Evolutionary conservation across 768 basidiomycete species (phyloP).

Genomic region (Agrocybe pediades): DNA sequence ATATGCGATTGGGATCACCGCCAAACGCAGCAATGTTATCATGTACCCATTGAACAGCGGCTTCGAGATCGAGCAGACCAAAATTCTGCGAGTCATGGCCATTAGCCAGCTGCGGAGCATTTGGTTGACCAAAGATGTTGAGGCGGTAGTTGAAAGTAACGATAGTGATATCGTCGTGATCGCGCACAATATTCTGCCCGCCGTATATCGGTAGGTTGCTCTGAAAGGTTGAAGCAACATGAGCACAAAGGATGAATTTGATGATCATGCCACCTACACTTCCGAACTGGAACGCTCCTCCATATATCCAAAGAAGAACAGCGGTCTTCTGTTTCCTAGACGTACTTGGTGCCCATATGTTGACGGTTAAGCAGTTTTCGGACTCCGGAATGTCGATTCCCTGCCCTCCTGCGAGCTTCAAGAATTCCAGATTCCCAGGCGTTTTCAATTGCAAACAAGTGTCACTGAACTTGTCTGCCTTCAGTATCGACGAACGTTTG

Average conservation of each 20-base stretch:
- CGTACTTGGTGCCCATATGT: conserved; percentile 38
- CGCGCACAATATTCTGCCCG: conserved; percentile 31
- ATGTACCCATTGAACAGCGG: conserved; percentile 50
- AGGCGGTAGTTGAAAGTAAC: conserved; percentile 40
- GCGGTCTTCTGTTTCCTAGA: conserved; percentile 34
- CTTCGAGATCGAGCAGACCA: conserved; percentile 37
- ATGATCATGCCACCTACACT: conserved; percentile 24
- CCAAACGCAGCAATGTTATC: conserved; percentile 49
- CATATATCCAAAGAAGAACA: conserved; percentile 39
- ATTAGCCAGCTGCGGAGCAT: conserved; percentile 35
- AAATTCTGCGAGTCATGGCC: conserved; percentile 33
- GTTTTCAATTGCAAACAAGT: conserved; percentile 29
- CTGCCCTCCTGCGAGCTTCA: conserved; percentile 24
- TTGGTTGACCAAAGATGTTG: conserved; percentile 41
- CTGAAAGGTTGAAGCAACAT: conserved; percentile 14
- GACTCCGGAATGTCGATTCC: conserved; percentile 30
- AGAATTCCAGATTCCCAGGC: conserved; percentile 23
- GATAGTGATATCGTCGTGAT: conserved; percentile 34
- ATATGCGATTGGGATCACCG: conserved; percentile 39
- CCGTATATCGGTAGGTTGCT: conserved; percentile 28
- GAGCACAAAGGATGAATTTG: background rate
- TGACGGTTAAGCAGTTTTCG: conserved; percentile 38
- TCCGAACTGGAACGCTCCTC: conserved; percentile 37
- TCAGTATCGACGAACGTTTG: conserved; percentile 14
- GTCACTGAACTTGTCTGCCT: conserved; percentile 30